phyloP scores from a whole-genome alignment of 495 filamentous ascomycete genomes.

The Podospora pseudocomata region DNA sequence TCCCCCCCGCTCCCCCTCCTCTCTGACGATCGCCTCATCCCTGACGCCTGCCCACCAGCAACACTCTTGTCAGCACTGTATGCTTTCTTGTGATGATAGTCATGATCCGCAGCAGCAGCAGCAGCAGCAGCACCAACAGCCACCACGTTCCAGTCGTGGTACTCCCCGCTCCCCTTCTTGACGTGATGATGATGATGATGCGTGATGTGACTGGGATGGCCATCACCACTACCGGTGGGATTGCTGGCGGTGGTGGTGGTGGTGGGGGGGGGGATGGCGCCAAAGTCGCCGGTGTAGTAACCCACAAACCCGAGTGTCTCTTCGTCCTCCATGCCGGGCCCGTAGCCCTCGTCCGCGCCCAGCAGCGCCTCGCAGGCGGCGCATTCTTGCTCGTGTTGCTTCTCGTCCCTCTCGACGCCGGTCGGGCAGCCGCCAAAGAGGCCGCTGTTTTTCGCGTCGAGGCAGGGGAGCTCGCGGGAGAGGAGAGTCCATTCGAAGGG shows the following conservation, averaged over 20 bases:
- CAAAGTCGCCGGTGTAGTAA: background rate
- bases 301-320: constrained; percentile 5
- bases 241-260: background rate
- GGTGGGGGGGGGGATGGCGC: background rate
- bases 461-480: constrained; percentile 34
- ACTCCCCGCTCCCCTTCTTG: background rate
- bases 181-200: background rate
- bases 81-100: constrained; percentile 12
- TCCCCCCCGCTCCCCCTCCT: constrained; percentile 13
- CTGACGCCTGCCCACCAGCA: background rate
- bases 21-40: background rate
- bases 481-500: constrained; percentile 33
- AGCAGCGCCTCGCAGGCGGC: constrained; percentile 28
- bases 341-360: constrained; percentile 33
- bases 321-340: constrained; percentile 28
- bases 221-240: background rate
- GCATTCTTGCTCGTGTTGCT: constrained; percentile 38
- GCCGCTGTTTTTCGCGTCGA: constrained; percentile 38
- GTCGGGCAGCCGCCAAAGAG: constrained; percentile 31
- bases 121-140: background rate
- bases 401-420: constrained; percentile 30
- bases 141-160: background rate
- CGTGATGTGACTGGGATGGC: background rate
- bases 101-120: background rate
- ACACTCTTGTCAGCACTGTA: background rate